phyloP scores from a whole-genome alignment of 768 basidiomycete species.

The Rhizopogon vesiculosus region DNA sequence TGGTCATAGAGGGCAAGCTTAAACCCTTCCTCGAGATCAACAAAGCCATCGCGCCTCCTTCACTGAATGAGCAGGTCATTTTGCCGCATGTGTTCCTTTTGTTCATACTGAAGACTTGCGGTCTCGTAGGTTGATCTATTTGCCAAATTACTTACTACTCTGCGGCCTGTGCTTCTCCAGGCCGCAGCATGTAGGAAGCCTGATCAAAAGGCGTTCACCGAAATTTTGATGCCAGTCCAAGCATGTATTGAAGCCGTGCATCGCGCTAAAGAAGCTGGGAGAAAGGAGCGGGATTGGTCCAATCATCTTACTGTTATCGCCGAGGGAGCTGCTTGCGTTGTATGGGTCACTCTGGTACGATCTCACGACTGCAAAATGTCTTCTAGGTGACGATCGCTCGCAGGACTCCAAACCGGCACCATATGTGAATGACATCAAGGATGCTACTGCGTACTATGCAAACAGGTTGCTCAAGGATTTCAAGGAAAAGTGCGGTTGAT shows the following conservation, averaged over 20 bases:
- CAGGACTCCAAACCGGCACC: conserved; percentile 77
- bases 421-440: conserved; percentile 78
- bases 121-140: conserved; percentile 59
- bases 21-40: conserved; percentile 73
- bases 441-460: conserved; percentile 82
- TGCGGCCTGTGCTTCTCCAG: conserved; percentile 64
- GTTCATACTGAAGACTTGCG: conserved; percentile 2
- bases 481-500: conserved; percentile 75
- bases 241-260: conserved; percentile 69
- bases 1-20: conserved; percentile 68
- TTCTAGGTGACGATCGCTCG: neutral
- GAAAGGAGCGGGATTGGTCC: conserved; percentile 78
- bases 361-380: neutral
- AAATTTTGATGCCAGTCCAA: conserved; percentile 64
- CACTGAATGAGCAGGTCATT: conserved; percentile 75
- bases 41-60: conserved; percentile 59
- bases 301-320: conserved; percentile 77
- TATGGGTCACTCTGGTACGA: conserved; percentile 85
- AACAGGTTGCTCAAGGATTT: conserved; percentile 89
- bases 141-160: conserved; percentile 58
- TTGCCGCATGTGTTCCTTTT: neutral
- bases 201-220: conserved; percentile 49
- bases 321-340: conserved; percentile 76
- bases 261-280: conserved; percentile 77
- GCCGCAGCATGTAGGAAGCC: conserved; percentile 81